These are phyloP conservation scores for Dysphania ambrosioides DNA, from an alignment of 148 eudicot species.

Conservation along the genomic window DNA sequence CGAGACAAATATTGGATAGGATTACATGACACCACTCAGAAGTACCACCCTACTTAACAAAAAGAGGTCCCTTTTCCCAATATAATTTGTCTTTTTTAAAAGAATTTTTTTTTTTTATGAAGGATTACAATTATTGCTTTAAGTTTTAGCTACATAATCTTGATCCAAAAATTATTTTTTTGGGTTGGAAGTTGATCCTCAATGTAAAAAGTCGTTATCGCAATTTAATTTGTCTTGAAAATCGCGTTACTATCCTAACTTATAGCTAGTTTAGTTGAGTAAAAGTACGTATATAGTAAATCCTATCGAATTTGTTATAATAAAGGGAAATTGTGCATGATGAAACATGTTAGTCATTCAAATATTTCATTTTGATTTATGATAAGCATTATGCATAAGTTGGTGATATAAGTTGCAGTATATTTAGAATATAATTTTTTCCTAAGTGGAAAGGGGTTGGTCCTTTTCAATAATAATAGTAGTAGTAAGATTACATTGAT, in stretches of 20 bases:
- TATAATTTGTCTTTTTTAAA: not conserved
- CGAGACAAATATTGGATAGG: conserved; percentile 32
- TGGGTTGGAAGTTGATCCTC: too few relatives aligned
- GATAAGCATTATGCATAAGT: conserved; percentile 7
- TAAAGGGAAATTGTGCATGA: too few relatives aligned
- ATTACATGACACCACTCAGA: conserved; percentile 18
- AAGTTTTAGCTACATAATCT: conserved; percentile 17
- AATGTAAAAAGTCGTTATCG: too few relatives aligned
- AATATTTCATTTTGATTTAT: too few relatives aligned
- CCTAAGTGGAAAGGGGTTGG: conserved; percentile 18
- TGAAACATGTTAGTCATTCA: too few relatives aligned
- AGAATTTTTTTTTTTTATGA: too few relatives aligned
- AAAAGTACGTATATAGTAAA: too few relatives aligned
- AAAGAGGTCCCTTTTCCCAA: not conserved
- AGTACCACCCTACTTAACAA: conserved; percentile 11
- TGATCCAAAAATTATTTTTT: conserved; percentile 12
- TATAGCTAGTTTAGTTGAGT: too few relatives aligned
- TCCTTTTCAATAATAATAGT: not conserved
- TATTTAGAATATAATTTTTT: too few relatives aligned
- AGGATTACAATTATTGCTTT: conserved; percentile 15
- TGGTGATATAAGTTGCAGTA: conserved; percentile 13
- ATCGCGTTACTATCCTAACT: too few relatives aligned
- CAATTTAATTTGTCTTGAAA: too few relatives aligned
- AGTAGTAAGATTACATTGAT: conserved; percentile 19
- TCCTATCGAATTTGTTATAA: too few relatives aligned